Evolutionary conservation across 805 yeast species (phyloP).

Genomic region (Candida silvicultrix): DNA sequence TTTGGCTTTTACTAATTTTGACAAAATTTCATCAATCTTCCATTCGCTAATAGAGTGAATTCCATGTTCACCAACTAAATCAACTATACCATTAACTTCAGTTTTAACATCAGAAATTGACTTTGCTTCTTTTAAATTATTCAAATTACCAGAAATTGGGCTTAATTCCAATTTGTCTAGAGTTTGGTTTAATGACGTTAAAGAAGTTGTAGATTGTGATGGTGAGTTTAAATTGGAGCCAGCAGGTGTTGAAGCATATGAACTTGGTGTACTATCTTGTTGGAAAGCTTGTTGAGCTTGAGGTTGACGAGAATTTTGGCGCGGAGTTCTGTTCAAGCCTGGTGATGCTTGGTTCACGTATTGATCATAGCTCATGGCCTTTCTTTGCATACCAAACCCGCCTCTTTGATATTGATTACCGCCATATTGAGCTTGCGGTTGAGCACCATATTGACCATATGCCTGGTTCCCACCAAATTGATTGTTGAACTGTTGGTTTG

Average conservation of each 20-base stretch:
- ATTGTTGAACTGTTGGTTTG: constrained; percentile 2
- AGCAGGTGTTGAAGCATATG: constrained; percentile 18
- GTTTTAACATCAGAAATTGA: constrained; percentile 30
- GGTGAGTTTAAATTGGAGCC: constrained; percentile 27
- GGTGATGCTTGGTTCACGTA: constrained; percentile 12
- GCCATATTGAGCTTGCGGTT: constrained; percentile 2
- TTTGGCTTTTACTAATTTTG: constrained; percentile 67
- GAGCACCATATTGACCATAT: constrained; percentile 1
- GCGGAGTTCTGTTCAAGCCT: constrained; percentile 8
- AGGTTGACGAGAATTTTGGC: constrained; percentile 4
- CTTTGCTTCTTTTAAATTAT: constrained; percentile 36
- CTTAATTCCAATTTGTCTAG: constrained; percentile 56
- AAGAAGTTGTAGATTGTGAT: constrained; percentile 61
- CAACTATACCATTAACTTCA: constrained; percentile 35
- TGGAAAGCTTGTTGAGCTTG: not conserved
- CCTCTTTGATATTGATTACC: constrained; percentile 4
- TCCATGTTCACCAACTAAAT: constrained; percentile 39
- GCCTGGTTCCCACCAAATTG: not conserved
- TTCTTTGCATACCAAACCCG: constrained; percentile 13
- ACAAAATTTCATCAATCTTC: constrained; percentile 56
- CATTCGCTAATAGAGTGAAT: constrained; percentile 48
- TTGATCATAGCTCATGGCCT: constrained; percentile 20
- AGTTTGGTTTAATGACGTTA: constrained; percentile 67
- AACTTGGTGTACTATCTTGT: constrained; percentile 7
- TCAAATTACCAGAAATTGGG: constrained; percentile 60